Evolutionary conservation across 805 yeast species (phyloP).

Genomic region (Priceomyces medius): DNA sequence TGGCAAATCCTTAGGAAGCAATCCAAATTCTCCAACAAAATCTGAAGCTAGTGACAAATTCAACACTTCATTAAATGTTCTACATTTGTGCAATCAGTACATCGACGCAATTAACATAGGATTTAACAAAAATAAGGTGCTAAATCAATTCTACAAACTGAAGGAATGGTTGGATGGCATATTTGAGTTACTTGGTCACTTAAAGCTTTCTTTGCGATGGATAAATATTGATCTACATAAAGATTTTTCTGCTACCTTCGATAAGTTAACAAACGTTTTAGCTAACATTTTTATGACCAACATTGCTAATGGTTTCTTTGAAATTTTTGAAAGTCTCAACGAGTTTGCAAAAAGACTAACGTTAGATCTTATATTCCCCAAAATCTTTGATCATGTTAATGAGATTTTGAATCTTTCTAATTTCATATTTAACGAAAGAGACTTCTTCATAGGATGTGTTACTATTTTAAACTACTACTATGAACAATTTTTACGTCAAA

Average conservation of each 20-base stretch:
- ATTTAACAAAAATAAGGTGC: slow-evolving; percentile 19
- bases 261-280: slow-evolving; percentile 30
- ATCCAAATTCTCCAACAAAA: slow-evolving; percentile 32
- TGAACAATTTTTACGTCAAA: slow-evolving; percentile 27
- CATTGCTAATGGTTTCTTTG: slow-evolving; percentile 20
- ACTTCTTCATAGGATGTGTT: slow-evolving; percentile 22
- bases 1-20: slow-evolving; percentile 32
- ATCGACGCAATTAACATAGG: slow-evolving; percentile 31
- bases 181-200: slow-evolving; percentile 36
- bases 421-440: slow-evolving; percentile 35
- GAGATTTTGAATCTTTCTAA: slow-evolving; percentile 32
- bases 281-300: slow-evolving; percentile 37
- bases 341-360: slow-evolving; percentile 37
- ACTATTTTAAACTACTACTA: slow-evolving; percentile 27
- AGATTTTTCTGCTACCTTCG: slow-evolving; percentile 18
- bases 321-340: slow-evolving; percentile 23
- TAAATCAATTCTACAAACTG: slow-evolving; percentile 24
- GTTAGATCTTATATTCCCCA: slow-evolving; percentile 35
- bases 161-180: slow-evolving; percentile 39
- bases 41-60: slow-evolving; percentile 13
- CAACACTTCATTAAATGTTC: slow-evolving; percentile 28
- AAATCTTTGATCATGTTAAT: slow-evolving; percentile 33
- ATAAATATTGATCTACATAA: slow-evolving; percentile 14
- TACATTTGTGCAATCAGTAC: slow-evolving; percentile 37
- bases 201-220: slow-evolving; percentile 28